Evolutionary conservation across 495 filamentous ascomycete genomes (phyloP).

Genomic region (Bacidia rubella): DNA sequence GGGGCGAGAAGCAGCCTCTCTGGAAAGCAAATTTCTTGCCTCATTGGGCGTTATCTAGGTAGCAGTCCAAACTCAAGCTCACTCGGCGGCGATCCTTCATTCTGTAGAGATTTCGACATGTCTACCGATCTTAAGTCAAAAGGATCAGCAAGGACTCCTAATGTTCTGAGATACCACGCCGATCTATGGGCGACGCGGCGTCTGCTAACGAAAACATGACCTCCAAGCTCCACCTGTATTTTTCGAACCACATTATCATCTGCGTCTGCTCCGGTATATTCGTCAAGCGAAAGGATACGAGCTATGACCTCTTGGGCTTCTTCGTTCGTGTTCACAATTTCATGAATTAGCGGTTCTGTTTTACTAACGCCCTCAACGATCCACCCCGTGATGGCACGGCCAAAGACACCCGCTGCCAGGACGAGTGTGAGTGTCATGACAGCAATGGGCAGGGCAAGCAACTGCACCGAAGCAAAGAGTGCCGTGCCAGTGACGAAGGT

Average conservation of each 20-base stretch:
- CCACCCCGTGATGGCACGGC: conserved; percentile 7
- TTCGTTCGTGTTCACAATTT: conserved; percentile 2
- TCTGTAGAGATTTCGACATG: no score
- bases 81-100: no score
- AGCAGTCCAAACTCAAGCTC: no score
- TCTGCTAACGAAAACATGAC: not conserved
- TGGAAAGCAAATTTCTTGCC: no score
- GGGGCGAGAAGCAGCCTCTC: no score
- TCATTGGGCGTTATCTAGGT: no score
- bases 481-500: conserved; percentile 11
- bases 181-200: not conserved
- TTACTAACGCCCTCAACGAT: conserved; percentile 3
- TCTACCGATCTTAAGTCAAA: not conserved
- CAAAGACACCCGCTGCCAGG: conserved; percentile 6
- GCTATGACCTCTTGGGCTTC: not conserved
- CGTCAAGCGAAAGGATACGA: conserved; percentile 2
- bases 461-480: conserved; percentile 6
- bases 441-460: conserved; percentile 9
- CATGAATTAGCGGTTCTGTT: conserved; percentile 10
- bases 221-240: not conserved
- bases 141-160: not conserved
- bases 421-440: conserved; percentile 2
- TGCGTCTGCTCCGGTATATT: not conserved
- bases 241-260: not conserved
- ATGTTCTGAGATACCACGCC: not conserved